phyloP scores from a whole-genome alignment of 1,284 basidiomycete species.

The Caloboletus firmus region DNA sequence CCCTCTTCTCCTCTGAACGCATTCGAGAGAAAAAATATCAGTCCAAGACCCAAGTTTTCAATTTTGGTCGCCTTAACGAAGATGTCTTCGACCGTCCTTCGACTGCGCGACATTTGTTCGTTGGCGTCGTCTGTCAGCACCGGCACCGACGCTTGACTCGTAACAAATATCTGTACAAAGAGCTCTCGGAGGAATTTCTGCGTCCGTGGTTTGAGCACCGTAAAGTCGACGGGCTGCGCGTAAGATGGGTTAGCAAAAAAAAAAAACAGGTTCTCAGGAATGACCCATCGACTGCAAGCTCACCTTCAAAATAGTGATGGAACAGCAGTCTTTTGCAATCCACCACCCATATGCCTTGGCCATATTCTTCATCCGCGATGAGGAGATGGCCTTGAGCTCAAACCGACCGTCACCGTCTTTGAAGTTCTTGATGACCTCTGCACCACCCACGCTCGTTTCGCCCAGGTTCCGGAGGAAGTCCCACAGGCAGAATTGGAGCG shows the following conservation, averaged over 20 bases:
- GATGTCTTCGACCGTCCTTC: slow-evolving; percentile 66
- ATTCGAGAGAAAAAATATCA: slow-evolving; percentile 66
- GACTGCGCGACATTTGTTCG: slow-evolving; percentile 48
- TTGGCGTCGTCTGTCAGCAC: slow-evolving; percentile 42
- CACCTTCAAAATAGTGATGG: slow-evolving; percentile 83
- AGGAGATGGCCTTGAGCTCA: slow-evolving; percentile 57
- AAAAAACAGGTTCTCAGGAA: background rate
- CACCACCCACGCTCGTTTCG: slow-evolving; percentile 80
- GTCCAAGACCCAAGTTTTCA: slow-evolving; percentile 62
- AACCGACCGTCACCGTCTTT: slow-evolving; percentile 50
- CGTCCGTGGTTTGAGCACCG: slow-evolving; percentile 62
- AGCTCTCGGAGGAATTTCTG: slow-evolving; percentile 68
- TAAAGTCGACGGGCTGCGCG: slow-evolving; percentile 81
- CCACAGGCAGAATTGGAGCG: slow-evolving; percentile 96
- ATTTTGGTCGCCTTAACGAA: slow-evolving; percentile 67
- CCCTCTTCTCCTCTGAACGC: slow-evolving; percentile 45
- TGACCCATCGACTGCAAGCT: slow-evolving; percentile 6
- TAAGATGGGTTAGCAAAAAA: background rate
- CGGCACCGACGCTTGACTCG: slow-evolving; percentile 73
- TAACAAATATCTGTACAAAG: slow-evolving; percentile 66
- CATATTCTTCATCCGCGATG: slow-evolving; percentile 59
- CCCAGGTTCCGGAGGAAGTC: slow-evolving; percentile 94
- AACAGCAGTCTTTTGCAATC: slow-evolving; percentile 71
- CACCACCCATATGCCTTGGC: slow-evolving; percentile 84
- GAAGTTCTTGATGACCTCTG: slow-evolving; percentile 68